Conservation (phyloP, 2,329 filamentous ascomycete species). For the Trichoderma breve region DNA sequence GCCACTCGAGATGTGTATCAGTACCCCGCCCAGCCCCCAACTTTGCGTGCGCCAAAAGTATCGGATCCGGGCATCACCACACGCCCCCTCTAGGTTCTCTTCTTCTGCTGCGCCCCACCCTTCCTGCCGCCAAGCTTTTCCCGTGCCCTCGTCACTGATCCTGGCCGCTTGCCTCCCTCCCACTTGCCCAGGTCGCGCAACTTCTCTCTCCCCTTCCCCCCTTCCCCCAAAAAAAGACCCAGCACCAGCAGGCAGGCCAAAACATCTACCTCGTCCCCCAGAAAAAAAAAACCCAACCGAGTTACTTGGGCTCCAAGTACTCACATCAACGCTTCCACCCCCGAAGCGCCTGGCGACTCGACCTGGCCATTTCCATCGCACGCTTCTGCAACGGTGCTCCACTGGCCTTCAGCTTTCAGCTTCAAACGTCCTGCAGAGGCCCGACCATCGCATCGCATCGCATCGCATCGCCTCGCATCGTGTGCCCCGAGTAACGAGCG, state of each 20-base stretch:
- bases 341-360: conserved; percentile 19
- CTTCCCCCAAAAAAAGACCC: conserved; percentile 13
- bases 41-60: neutral
- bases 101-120: neutral
- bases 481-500: neutral
- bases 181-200: conserved; percentile 18
- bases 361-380: conserved; percentile 20
- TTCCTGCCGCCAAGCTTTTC: conserved; percentile 11
- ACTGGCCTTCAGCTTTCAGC: conserved; percentile 13
- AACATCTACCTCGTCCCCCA: conserved; percentile 34
- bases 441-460: conserved; percentile 1
- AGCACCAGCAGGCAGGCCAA: conserved; percentile 26
- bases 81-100: neutral
- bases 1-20: neutral
- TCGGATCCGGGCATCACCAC: neutral
- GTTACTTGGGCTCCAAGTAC: conserved; percentile 45
- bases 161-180: neutral
- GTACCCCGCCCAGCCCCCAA: neutral
- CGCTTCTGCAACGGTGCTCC: conserved; percentile 16
- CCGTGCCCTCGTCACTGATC: conserved; percentile 4
- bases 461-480: neutral
- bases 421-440: neutral
- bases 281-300: conserved; percentile 23
- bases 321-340: conserved; percentile 26
- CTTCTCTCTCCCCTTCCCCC: conserved; percentile 30